Percentiles rank a stretch among this genome's conserved stretches.
These are phyloP conservation scores for Cyberlindnera veronae DNA, from an alignment of 805 yeast species.

Conservation along the genomic window DNA sequence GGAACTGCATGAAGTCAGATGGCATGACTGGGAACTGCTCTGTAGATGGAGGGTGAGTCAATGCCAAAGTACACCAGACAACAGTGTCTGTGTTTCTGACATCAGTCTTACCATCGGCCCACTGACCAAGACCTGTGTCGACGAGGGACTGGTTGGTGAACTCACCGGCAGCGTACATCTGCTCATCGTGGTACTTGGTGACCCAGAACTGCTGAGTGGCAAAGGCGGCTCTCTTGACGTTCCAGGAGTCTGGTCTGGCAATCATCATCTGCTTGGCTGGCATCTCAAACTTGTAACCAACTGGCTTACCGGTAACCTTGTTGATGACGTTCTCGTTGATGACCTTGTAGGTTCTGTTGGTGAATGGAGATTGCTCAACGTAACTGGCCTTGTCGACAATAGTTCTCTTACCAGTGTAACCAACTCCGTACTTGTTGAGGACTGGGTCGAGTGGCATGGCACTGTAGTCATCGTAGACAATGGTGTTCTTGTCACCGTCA, in stretches of 20 bases:
- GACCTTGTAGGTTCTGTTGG: constrained; percentile 70
- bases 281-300: constrained; percentile 70
- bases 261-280: constrained; percentile 75
- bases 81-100: constrained; percentile 75
- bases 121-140: constrained; percentile 68
- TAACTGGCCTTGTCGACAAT: constrained; percentile 67
- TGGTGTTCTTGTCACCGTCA: constrained; percentile 77
- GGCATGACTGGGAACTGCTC: constrained; percentile 94
- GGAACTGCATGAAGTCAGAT: constrained; percentile 68
- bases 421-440: constrained; percentile 65
- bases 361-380: constrained; percentile 71
- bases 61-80: constrained; percentile 78
- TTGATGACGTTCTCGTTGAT: constrained; percentile 71
- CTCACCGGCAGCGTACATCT: constrained; percentile 79
- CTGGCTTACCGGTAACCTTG: constrained; percentile 66
- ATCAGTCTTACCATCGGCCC: constrained; percentile 64
- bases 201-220: constrained; percentile 83
- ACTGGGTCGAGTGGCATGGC: constrained; percentile 53
- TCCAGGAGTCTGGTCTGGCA: constrained; percentile 60
- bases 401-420: constrained; percentile 60
- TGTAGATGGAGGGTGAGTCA: constrained; percentile 78
- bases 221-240: constrained; percentile 66
- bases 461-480: constrained; percentile 64
- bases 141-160: constrained; percentile 74
- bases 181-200: constrained; percentile 69